Conservation (phyloP, 208 protist species). For the Leishmania lainsoni region DNA sequence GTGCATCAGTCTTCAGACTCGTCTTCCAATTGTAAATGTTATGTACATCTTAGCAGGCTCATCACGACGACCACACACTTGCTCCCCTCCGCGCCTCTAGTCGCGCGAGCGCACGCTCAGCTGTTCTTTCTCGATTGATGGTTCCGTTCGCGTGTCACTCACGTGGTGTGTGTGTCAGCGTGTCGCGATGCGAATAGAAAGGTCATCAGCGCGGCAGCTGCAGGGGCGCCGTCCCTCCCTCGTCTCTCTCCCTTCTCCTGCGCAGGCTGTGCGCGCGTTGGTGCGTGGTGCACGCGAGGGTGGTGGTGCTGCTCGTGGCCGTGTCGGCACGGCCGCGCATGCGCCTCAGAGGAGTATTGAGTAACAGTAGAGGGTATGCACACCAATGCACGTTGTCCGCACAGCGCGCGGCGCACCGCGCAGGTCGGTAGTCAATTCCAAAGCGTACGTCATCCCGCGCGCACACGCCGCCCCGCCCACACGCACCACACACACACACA, state of each 20-base stretch:
- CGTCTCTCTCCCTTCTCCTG: neutral
- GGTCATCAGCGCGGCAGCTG: conserved; percentile 19
- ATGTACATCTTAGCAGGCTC: conserved; percentile 27
- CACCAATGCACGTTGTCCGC: conserved; percentile 34
- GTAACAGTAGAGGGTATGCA: conserved; percentile 32
- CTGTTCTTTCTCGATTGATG: conserved; percentile 69
- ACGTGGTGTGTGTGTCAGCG: conserved; percentile 46
- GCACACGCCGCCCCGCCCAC: no score
- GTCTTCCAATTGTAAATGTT: conserved; percentile 37
- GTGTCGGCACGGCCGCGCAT: neutral
- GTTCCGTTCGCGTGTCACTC: conserved; percentile 64
- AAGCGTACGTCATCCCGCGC: no score
- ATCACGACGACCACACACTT: conserved; percentile 18
- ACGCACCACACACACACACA: no score
- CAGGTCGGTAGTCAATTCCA: no score
- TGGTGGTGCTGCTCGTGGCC: neutral
- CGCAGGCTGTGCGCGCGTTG: neutral
- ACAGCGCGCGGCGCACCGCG: no score
- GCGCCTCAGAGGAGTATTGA: conserved; percentile 16
- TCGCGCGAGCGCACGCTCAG: conserved; percentile 29
- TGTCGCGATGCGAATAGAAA: conserved; percentile 37
- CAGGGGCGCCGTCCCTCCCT: neutral
- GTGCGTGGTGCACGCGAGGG: neutral
- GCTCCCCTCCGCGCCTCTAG: neutral
- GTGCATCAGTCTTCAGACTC: conserved; percentile 33